Evolutionary conservation across 306 rosid species (phyloP), one percentile per base, ranked within the genome.

Genomic region (Trifolium dubium): DNA sequence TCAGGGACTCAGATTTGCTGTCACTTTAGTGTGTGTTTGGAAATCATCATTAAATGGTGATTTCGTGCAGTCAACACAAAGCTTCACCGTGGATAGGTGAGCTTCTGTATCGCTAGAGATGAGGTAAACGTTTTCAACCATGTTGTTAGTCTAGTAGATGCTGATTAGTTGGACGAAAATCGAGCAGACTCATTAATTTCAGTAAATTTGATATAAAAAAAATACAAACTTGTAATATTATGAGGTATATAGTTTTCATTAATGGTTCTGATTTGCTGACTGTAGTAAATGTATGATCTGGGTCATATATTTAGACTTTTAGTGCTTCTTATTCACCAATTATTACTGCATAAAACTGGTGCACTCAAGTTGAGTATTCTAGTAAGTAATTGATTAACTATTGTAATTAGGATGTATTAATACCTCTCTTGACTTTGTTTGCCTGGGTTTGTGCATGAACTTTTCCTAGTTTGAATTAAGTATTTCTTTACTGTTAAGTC

Each of bases 361-460:
- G 50, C 23, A 14, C 37, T 19, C 51, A 18, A 32, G 11, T 65
- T 65, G 35, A 41, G 23, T 53, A 49, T 53, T 5, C 72, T 37
- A 74, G 79, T 37, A 30, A 50, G 3, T 64, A 37, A 10, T 54
- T 41, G 10, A 41, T 65, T 53, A 35, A 66, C 56, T 10, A 8
- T 55, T n/a, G 8, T 10, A 40, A 15, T 15, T 66, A 66, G 58
- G 55, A n/a, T 4, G 18, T 53, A 44, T n/a, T 10, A 65, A 50
- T 19, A 44, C 37, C 43, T 63, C 30, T 18, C 18, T 62, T 50
- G 71, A 61, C 1, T 46, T 28, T 74, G 30, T 10, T 5, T 35
- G 72, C 32, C 23, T 37, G 3, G 49, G 58, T 39, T 28, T 65
- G 23, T 37, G 55, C 34, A n/a, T 53, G 15, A 8, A 39, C 65